Evolutionary conservation across 2,329 filamentous ascomycete species (phyloP).

Genomic region (Capronia coronata): DNA sequence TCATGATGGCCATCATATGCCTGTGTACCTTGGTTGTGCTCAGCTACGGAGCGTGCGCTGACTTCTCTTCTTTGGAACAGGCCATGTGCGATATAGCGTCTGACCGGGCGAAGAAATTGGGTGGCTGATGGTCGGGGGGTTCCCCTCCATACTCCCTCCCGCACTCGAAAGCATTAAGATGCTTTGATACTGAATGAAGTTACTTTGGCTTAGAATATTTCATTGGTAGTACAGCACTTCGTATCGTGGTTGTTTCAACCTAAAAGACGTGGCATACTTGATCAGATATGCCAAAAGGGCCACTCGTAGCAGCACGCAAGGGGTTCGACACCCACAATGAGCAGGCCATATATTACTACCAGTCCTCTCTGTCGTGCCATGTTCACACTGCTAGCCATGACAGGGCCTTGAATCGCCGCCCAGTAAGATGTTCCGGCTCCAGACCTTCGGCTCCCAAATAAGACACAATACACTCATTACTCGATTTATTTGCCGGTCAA

Average conservation of each 20-base stretch:
- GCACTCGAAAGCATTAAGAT: too few species aligned
- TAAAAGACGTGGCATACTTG: background rate
- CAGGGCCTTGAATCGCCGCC: too few species aligned
- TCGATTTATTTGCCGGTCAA: constrained; percentile 45
- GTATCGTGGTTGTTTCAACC: background rate
- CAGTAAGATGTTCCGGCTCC: too few species aligned
- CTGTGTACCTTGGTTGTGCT: too few species aligned
- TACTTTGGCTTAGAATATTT: too few species aligned
- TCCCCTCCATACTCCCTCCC: too few species aligned
- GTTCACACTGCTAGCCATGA: background rate
- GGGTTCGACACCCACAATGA: background rate
- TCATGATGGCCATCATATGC: too few species aligned
- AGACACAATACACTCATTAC: too few species aligned
- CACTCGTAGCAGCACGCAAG: background rate
- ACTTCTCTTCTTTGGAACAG: constrained; percentile 37
- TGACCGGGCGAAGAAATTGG: constrained; percentile 65
- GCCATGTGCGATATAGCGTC: constrained; percentile 89
- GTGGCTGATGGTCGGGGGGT: background rate
- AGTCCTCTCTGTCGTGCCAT: background rate
- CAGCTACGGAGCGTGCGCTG: background rate
- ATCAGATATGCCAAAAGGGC: background rate
- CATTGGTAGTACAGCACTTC: background rate
- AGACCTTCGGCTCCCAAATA: too few species aligned
- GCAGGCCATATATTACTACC: background rate
- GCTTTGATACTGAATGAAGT: too few species aligned